These are phyloP conservation scores for Kwoniella sp. DNA, from an alignment of 768 basidiomycete species.

Conservation along the genomic window DNA sequence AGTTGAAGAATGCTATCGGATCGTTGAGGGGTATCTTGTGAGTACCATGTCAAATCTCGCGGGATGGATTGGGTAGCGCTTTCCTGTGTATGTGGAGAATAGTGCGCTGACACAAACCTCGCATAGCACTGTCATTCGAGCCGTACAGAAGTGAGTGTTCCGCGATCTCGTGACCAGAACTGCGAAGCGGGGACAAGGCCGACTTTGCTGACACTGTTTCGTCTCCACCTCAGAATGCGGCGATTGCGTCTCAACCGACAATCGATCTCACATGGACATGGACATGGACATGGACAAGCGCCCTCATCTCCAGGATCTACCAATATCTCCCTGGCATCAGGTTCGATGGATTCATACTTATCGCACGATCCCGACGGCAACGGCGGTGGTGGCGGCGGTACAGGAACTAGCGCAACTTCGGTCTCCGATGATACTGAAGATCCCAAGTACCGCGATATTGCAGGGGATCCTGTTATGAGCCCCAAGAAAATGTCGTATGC, in stretches of 20 bases:
- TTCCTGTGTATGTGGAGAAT: too few species aligned
- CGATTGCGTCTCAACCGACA: slow-evolving; percentile 36
- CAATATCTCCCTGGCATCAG: slow-evolving; percentile 26
- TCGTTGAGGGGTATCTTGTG: slow-evolving; percentile 50
- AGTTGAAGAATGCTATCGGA: slow-evolving; percentile 50
- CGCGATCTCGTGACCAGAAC: too few species aligned
- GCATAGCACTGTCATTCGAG: slow-evolving; percentile 51
- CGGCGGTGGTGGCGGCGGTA: not conserved
- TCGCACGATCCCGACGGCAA: slow-evolving; percentile 19
- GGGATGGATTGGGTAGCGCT: not conserved
- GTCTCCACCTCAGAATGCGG: slow-evolving; percentile 20
- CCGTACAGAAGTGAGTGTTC: slow-evolving; percentile 53
- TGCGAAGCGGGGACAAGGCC: too few species aligned
- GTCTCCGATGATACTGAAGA: slow-evolving; percentile 23
- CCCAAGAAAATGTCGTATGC: slow-evolving; percentile 9
- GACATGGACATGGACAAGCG: slow-evolving; percentile 13
- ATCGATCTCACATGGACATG: slow-evolving; percentile 17
- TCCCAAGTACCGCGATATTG: slow-evolving; percentile 11
- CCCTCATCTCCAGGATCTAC: slow-evolving; percentile 27
- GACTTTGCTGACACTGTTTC: not conserved
- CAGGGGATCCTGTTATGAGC: slow-evolving; percentile 17
- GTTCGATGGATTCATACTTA: slow-evolving; percentile 48
- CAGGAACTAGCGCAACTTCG: slow-evolving; percentile 18
- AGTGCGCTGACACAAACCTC: too few species aligned
- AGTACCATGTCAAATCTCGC: slow-evolving; percentile 21